Base-by-base conservation (phyloP, 1,284 basidiomycete species). In the Veloboletus limbatus region DNA sequence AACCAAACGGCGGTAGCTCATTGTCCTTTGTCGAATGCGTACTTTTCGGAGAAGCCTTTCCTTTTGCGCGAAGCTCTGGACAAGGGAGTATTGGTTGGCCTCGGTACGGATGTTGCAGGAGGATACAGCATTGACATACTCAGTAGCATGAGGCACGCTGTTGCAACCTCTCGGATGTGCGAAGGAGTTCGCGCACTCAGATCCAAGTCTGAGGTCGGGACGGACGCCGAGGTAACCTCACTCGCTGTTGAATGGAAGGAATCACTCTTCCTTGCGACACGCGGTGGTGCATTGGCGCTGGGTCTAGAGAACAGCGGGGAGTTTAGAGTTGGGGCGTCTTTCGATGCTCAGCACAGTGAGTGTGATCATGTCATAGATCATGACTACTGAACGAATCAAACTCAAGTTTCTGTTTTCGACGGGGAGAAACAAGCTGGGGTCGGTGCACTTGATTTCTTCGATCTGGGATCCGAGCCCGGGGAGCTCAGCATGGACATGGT, bases 31-130 rank as follows among this genome's bases (percentile, higher is more conserved):
- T 92, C 88, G 0, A 93, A 93, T 58, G 76, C 79, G 1, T 94
- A 93, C 66, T 91, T 93, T 65, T 91, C 88, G 1, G 77, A 82
- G 8, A 73, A 77, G 46, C 79, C 83, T 0, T 87, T 93, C 58
- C 79, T 76, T 3, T 69, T 92, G 11, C 80, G 86, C 24, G 87
- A 92, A 63, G 87, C 88, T 1, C 69, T 92, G 17, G 66, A 76
- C 31, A 67, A 64, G 17, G 76, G 75, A 0, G 78, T 90, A 21
- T 77, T 74, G 32, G 78, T 93, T 14, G 90, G 90, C 0, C 74
- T 93, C 2, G 91, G 91, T 1, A 82, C 82, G n/a, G 91, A 93
- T 56, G 72, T 92, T 37, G 88, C 88, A 1, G 91, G 91, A 3
- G 90, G 91, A 6, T 93, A 93, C 60, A 81, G 78, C 35, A 65